Evolutionary conservation across 345 rosid species (phyloP).

Genomic region (Hypericum perforatum): DNA sequence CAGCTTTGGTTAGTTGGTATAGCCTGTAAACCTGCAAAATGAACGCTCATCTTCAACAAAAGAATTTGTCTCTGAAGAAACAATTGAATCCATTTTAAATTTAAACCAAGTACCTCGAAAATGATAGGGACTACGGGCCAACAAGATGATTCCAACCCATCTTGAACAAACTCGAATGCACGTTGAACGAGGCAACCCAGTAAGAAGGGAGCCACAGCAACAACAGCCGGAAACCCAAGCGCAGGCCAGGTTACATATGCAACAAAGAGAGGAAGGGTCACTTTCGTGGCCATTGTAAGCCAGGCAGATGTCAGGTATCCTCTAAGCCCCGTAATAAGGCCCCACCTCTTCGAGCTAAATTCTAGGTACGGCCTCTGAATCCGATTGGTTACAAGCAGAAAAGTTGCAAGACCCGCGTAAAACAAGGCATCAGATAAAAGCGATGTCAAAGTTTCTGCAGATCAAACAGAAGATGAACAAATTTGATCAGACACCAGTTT

Average conservation of each 20-base stretch:
- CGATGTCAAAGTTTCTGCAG: constrained; percentile 57
- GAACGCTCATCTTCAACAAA: constrained; percentile 12
- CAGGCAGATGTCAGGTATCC: constrained; percentile 61
- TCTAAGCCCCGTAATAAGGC: constrained; percentile 72
- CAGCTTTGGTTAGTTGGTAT: constrained; percentile 74
- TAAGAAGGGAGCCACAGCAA: constrained; percentile 65
- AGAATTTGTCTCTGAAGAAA: constrained; percentile 6
- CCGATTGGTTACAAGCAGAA: constrained; percentile 46
- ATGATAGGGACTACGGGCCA: constrained; percentile 77
- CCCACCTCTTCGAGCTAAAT: constrained; percentile 77
- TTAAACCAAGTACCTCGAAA: constrained; percentile 53
- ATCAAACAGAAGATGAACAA: neutral
- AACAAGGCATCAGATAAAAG: constrained; percentile 53
- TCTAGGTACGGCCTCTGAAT: constrained; percentile 79
- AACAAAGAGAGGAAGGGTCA: constrained; percentile 42
- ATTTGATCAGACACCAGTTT: neutral
- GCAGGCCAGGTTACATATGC: constrained; percentile 62
- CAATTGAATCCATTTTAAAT: neutral
- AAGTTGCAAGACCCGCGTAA: constrained; percentile 62
- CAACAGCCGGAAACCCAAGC: constrained; percentile 47
- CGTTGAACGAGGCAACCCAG: constrained; percentile 65
- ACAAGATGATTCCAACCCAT: constrained; percentile 56
- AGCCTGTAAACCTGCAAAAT: constrained; percentile 60
- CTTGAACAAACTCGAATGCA: constrained; percentile 42
- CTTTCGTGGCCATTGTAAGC: constrained; percentile 56